Evolutionary conservation across 2,329 filamentous ascomycete genomes (phyloP).

Genomic region (Colletotrichum sp.): DNA sequence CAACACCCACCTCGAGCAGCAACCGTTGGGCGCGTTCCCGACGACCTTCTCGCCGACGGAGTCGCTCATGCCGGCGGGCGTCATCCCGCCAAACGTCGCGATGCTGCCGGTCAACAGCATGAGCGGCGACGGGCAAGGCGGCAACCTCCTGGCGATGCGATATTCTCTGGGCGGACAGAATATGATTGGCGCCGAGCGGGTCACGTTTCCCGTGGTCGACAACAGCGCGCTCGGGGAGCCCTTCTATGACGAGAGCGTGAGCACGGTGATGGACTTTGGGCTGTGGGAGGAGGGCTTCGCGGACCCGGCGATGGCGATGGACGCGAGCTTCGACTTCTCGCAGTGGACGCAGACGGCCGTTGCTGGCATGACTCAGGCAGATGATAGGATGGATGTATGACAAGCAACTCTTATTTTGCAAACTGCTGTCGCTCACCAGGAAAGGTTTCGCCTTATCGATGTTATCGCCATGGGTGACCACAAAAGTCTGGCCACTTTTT

Average conservation of each 20-base stretch:
- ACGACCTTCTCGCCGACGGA: conserved; percentile 3
- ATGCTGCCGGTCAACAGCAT: background rate
- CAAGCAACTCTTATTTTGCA: background rate
- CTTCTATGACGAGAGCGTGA: conserved; percentile 30
- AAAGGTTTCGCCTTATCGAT: background rate
- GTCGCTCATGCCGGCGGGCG: background rate
- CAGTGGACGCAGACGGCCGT: conserved; percentile 28
- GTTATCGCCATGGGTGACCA: background rate
- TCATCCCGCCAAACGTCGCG: background rate
- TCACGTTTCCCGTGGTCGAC: conserved; percentile 31
- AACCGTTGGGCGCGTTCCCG: background rate
- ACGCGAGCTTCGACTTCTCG: conserved; percentile 34
- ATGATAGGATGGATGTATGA: conserved; percentile 17
- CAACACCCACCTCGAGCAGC: background rate
- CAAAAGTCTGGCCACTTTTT: background rate
- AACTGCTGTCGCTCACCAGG: background rate
- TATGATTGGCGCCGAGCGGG: background rate
- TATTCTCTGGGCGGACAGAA: background rate
- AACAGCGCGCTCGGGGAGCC: conserved; percentile 31
- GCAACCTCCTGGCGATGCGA: background rate
- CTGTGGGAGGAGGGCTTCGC: conserved; percentile 44
- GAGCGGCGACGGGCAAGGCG: background rate
- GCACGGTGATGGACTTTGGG: conserved; percentile 33
- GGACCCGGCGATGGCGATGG: conserved; percentile 36
- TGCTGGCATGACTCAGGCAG: conserved; percentile 11